Evolutionary conservation across 2,329 filamentous ascomycete genomes (phyloP).

Genomic region (Pyricularia pennisetigena): DNA sequence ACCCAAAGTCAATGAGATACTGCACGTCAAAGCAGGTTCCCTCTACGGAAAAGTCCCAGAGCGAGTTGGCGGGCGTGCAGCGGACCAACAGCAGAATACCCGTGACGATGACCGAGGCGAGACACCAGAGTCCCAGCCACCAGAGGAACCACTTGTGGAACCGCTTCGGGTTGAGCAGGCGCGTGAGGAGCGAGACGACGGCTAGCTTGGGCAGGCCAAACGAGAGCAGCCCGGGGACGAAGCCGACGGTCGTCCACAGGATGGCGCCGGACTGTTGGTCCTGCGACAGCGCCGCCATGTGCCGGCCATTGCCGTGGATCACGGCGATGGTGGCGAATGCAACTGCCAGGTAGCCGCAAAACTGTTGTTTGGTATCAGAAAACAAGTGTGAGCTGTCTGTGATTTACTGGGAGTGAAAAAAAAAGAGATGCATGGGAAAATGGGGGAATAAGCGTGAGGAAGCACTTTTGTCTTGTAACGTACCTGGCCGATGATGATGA

Average conservation of each 20-base stretch:
- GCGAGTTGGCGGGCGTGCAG: slow-evolving; percentile 20
- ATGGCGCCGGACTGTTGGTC: background rate
- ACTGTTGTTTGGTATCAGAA: background rate
- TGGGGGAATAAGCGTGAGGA: no score
- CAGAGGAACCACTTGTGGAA: slow-evolving; percentile 25
- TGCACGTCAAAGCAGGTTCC: background rate
- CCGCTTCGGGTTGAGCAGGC: slow-evolving; percentile 25
- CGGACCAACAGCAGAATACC: slow-evolving; percentile 30
- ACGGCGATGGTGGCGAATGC: slow-evolving; percentile 12
- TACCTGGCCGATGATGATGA: background rate
- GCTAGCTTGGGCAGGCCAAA: slow-evolving; percentile 31
- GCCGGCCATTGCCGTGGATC: background rate
- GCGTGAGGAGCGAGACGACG: slow-evolving; percentile 25
- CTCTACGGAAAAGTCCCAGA: slow-evolving; percentile 22
- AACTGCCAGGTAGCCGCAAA: slow-evolving; percentile 22
- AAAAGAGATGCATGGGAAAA: no score
- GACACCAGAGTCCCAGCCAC: slow-evolving; percentile 16
- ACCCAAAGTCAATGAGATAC: slow-evolving; percentile 6
- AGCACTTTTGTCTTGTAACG: no score
- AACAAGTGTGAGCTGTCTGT: no score
- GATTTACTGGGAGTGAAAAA: no score
- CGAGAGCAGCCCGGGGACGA: slow-evolving; percentile 25
- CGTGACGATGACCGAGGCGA: slow-evolving; percentile 12
- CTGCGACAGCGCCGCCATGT: background rate
- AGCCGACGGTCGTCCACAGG: slow-evolving; percentile 25